These are phyloP conservation scores for Coemansia sp. DNA, from an alignment of 192 early-diverging fungal genomes.

Conservation along the genomic window DNA sequence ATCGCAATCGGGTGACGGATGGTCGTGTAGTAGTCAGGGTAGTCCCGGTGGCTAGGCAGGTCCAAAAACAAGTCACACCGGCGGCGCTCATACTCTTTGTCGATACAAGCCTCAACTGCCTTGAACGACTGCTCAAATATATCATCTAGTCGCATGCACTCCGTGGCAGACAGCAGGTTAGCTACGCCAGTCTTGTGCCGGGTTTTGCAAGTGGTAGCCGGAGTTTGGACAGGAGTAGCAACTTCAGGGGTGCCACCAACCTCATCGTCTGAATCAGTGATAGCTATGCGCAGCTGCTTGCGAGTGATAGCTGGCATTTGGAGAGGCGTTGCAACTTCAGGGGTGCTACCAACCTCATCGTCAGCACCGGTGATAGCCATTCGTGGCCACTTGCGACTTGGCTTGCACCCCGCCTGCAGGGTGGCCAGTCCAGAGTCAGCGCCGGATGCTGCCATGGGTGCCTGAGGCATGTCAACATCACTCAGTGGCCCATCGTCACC, in stretches of 20 bases:
- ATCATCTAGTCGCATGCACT: conserved; percentile 30
- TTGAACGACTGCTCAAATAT: conserved; percentile 35
- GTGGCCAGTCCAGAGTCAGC: conserved; percentile 23
- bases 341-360: conserved; percentile 6
- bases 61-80: conserved; percentile 77
- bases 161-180: conserved; percentile 36
- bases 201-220: conserved; percentile 19
- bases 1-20: conserved; percentile 90
- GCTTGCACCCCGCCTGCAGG: conserved; percentile 6
- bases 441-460: neutral
- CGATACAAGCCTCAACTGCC: conserved; percentile 34
- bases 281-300: conserved; percentile 16
- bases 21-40: conserved; percentile 88
- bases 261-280: conserved; percentile 18
- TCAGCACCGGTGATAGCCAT: conserved; percentile 12
- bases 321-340: conserved; percentile 11
- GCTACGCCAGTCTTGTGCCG: conserved; percentile 40
- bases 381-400: conserved; percentile 26
- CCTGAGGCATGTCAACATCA: conserved; percentile 13
- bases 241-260: neutral
- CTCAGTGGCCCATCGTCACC: conserved; percentile 11
- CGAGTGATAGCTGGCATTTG: conserved; percentile 14
- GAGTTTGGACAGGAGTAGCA: conserved; percentile 12
- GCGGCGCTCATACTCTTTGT: conserved; percentile 48
- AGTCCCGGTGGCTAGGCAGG: conserved; percentile 69